Percentiles rank a stretch among this genome's conserved stretches.
phyloP scores from a whole-genome alignment of 2,329 filamentous ascomycete genomes.

The Acrodontium crateriforme region DNA sequence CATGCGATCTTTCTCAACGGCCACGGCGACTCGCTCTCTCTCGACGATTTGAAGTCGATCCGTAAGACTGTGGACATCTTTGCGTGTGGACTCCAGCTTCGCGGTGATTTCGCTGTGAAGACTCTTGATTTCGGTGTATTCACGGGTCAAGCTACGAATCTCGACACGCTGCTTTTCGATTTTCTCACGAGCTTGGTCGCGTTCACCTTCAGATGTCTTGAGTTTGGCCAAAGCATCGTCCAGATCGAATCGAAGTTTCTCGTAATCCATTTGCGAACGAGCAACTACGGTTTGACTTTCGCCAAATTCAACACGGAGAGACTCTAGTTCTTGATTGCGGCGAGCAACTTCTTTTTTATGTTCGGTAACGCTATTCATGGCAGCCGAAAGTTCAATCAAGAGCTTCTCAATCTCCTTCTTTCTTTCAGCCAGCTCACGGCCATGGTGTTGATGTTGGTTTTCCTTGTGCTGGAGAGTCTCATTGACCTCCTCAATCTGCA shows the following conservation, averaged over 20 bases:
- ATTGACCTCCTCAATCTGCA: constrained; percentile 17
- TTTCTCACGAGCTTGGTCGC: constrained; percentile 14
- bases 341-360: constrained; percentile 17
- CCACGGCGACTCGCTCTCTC: constrained; percentile 12
- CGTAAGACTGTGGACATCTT: constrained; percentile 14
- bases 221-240: constrained; percentile 11
- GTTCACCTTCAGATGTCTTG: constrained; percentile 13
- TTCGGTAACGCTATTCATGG: constrained; percentile 10
- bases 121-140: constrained; percentile 15
- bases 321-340: constrained; percentile 17
- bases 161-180: constrained; percentile 16
- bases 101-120: constrained; percentile 13
- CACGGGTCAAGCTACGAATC: constrained; percentile 15
- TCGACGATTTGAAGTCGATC: constrained; percentile 16
- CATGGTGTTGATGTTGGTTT: constrained; percentile 11
- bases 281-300: constrained; percentile 10
- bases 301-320: constrained; percentile 12
- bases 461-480: constrained; percentile 15
- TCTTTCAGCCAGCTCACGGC: constrained; percentile 13
- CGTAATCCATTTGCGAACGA: constrained; percentile 13
- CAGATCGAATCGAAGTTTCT: constrained; percentile 13
- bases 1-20: constrained; percentile 17
- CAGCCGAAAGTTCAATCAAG: constrained; percentile 16
- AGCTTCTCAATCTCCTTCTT: constrained; percentile 20
- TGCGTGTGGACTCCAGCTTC: constrained; percentile 13